Base-by-base conservation (phyloP, 2,329 filamentous ascomycete species). In the Orbilia quercus region DNA sequence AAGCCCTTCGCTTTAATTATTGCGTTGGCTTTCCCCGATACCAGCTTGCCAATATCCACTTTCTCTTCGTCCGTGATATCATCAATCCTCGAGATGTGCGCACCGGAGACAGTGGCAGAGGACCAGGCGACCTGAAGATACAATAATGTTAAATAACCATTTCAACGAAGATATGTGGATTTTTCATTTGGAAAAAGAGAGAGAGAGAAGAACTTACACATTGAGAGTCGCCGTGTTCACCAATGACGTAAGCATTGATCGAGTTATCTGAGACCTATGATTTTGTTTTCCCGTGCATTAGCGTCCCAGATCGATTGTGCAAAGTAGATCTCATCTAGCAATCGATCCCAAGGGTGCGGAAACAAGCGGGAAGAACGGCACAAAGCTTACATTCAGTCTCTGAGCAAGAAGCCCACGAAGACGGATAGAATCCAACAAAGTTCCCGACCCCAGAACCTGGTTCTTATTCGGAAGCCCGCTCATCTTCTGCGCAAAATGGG, bases 211-310 rank as follows among this genome's bases (percentile, higher is more conserved):
- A 48, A 60, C 69, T 66, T 60, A 73, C 77, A 36, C 79, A 75
- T 76, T 80, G 78, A 47, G 76, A 78, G 71, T 80, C 79, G 42
- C 79, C 79, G 54, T 80, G 79, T 77, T 80, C 79, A 57, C 79
- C 79, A 31, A 80, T 75, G 51, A 80, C 78, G 54, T 79, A 75
- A 58, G 78, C 78, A 74, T 79, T 78, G 57, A 80, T 78, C 55
- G 77, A 79, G 42, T 77, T 76, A 14, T 79, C 78, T 60, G 77
- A 77, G 20, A 80, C 76, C 76, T 76, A 57, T 76, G 60, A 18
- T 45, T 59, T 50, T 9, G n/a, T n/a, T n/a, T n/a, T n/a, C n/a
- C n/a, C 47, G 36, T 40, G 48, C 45, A 45, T 67, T 59, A 67
- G 53, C 38, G 22, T 51, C 18, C 28, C 1, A 18, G 44, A 59